These are phyloP conservation scores for Collybiopsis luxurians DNA, from an alignment of 768 basidiomycete species.

Conservation along the genomic window DNA sequence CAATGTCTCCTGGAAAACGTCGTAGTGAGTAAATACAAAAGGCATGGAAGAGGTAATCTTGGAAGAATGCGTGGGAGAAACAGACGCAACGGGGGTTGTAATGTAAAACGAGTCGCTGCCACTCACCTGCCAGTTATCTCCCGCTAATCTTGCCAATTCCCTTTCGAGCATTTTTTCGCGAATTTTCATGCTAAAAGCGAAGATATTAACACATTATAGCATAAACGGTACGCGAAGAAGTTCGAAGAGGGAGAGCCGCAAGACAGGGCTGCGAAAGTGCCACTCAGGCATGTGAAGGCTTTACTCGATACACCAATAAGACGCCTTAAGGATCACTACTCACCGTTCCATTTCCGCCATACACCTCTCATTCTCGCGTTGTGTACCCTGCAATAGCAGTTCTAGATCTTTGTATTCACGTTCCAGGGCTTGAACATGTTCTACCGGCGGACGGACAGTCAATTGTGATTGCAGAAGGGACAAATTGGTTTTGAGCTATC, in stretches of 20 bases:
- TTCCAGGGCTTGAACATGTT: slow-evolving; percentile 61
- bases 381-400: slow-evolving; percentile 73
- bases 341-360: slow-evolving; percentile 81
- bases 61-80: slow-evolving; percentile 21
- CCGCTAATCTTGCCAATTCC: slow-evolving; percentile 65
- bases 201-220: not conserved
- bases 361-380: slow-evolving; percentile 81
- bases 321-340: too few relatives aligned
- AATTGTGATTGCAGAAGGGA: slow-evolving; percentile 56
- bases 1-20: slow-evolving; percentile 23
- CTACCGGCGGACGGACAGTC: slow-evolving; percentile 63
- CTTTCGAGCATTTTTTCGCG: slow-evolving; percentile 77
- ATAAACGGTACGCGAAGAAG: not conserved
- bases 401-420: slow-evolving; percentile 77
- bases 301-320: not conserved
- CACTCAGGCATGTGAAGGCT: not conserved
- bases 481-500: slow-evolving; percentile 63
- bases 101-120: slow-evolving; percentile 1
- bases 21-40: slow-evolving; percentile 8
- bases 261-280: not conserved
- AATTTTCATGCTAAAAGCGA: slow-evolving; percentile 46
- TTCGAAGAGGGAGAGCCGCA: not conserved
- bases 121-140: slow-evolving; percentile 81
- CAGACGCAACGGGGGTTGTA: too few relatives aligned
- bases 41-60: slow-evolving; percentile 17